These are phyloP conservation scores for Arthroderma uncinatum DNA, from an alignment of 2,329 filamentous ascomycete genomes.

Conservation along the genomic window DNA sequence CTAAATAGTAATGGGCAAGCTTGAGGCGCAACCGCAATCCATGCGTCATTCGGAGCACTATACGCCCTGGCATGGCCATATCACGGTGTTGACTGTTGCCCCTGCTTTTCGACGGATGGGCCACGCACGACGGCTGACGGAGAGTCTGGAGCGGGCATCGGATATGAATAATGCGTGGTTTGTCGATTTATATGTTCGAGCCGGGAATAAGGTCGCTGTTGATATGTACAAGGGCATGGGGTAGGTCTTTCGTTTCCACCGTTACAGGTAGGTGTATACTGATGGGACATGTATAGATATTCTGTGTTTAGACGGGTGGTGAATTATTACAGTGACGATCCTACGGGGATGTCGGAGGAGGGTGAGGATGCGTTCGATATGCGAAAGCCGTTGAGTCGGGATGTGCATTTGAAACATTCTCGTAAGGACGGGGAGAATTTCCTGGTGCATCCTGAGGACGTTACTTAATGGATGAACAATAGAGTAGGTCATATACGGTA, in stretches of 20 bases:
- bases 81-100: constrained; percentile 87
- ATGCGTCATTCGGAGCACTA: constrained; percentile 72
- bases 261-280: constrained; percentile 64
- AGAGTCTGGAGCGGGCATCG: constrained; percentile 69
- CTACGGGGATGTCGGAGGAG: constrained; percentile 44
- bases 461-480: constrained; percentile 40
- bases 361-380: constrained; percentile 93
- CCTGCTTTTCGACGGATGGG: constrained; percentile 76
- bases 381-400: constrained; percentile 79
- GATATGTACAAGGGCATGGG: constrained; percentile 82
- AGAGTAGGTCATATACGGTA: background rate
- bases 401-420: constrained; percentile 63
- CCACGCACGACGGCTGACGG: constrained; percentile 71
- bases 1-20: constrained; percentile 78
- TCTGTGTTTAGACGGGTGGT: constrained; percentile 79
- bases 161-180: constrained; percentile 85
- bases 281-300: constrained; percentile 66
- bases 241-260: constrained; percentile 32
- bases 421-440: constrained; percentile 69
- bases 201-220: constrained; percentile 78
- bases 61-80: constrained; percentile 98
- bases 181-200: constrained; percentile 85
- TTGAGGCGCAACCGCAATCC: constrained; percentile 72
- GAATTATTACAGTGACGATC: constrained; percentile 85
- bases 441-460: constrained; percentile 69